These are phyloP conservation scores for Penicillium sp. DNA, from an alignment of 2,329 filamentous ascomycete genomes.

Conservation along the genomic window DNA sequence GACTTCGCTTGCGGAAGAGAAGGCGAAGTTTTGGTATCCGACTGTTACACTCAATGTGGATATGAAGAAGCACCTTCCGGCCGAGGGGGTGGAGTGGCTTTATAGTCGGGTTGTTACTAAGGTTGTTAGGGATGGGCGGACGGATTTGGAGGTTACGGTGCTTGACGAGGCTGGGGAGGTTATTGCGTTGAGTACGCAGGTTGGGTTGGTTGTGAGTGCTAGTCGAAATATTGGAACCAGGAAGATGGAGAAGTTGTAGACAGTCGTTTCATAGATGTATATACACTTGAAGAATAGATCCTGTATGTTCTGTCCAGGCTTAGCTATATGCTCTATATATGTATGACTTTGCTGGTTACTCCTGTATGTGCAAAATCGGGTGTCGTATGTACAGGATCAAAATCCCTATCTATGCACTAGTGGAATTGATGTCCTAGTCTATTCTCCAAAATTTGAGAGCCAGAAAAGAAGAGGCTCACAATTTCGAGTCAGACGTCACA, in stretches of 20 bases:
- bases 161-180: conserved; percentile 63
- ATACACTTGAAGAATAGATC: neutral
- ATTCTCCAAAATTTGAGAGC: neutral
- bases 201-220: conserved; percentile 61
- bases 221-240: conserved; percentile 59
- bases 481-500: conserved; percentile 26
- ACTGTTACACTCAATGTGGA: conserved; percentile 74
- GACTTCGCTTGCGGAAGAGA: conserved; percentile 20
- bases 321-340: neutral
- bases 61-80: conserved; percentile 68
- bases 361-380: neutral
- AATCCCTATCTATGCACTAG: neutral
- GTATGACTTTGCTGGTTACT: neutral
- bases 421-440: neutral
- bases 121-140: conserved; percentile 65
- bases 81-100: conserved; percentile 69
- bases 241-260: conserved; percentile 28
- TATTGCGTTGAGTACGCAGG: conserved; percentile 66
- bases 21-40: conserved; percentile 65
- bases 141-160: conserved; percentile 70
- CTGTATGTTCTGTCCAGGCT: neutral
- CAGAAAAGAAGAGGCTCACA: conserved; percentile 12
- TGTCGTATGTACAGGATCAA: conserved; percentile 1
- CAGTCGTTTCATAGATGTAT: neutral
- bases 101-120: conserved; percentile 64